These are phyloP conservation scores for Raddia distichophylla DNA, from an alignment of 176 grass and related monocot species.

Conservation along the genomic window DNA sequence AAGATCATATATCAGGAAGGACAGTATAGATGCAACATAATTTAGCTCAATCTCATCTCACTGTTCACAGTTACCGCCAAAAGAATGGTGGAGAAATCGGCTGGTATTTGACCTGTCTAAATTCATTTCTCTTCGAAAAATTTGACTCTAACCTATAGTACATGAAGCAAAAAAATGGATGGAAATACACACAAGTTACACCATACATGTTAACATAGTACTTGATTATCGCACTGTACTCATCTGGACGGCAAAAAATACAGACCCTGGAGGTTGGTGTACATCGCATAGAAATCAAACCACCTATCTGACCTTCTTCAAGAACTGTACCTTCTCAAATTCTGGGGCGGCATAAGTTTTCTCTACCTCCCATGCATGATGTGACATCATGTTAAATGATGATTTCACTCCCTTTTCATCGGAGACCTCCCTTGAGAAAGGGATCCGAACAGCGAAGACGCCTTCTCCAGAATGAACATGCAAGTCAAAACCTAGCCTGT, in stretches of 20 bases:
- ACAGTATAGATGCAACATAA: slow-evolving; percentile 2
- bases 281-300: background rate
- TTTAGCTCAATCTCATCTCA: background rate
- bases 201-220: slow-evolving; percentile 10
- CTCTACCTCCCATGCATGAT: slow-evolving; percentile 96
- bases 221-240: slow-evolving; percentile 13
- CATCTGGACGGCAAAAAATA: slow-evolving; percentile 28
- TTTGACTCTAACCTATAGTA: slow-evolving; percentile 29
- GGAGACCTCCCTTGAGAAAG: slow-evolving; percentile 78
- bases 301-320: slow-evolving; percentile 80
- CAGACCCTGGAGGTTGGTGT: background rate
- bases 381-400: slow-evolving; percentile 92
- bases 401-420: slow-evolving; percentile 92
- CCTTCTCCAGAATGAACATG: slow-evolving; percentile 64
- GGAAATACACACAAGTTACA: slow-evolving; percentile 8
- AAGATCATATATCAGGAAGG: background rate
- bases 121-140: slow-evolving; percentile 8
- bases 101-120: background rate
- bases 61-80: background rate
- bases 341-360: slow-evolving; percentile 67
- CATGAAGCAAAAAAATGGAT: slow-evolving; percentile 23
- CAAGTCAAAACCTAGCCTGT: slow-evolving; percentile 82
- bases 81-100: background rate
- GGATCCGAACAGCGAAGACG: slow-evolving; percentile 68
- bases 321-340: slow-evolving; percentile 69